These are phyloP conservation scores for Microbotryomycetes sp. DNA, from an alignment of 1,284 basidiomycete genomes.

Conservation along the genomic window DNA sequence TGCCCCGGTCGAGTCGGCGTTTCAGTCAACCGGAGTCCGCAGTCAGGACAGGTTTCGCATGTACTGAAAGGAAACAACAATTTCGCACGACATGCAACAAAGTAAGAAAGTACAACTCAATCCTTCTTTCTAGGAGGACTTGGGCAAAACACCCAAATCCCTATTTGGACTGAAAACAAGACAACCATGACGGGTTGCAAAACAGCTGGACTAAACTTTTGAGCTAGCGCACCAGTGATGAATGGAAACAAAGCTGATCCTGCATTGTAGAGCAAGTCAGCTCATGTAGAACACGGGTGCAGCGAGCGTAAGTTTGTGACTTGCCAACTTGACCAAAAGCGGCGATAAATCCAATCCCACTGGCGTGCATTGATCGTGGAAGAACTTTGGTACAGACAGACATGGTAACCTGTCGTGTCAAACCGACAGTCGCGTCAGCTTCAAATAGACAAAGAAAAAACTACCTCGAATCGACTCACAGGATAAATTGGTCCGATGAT, in stretches of 20 bases:
- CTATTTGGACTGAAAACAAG: constrained; percentile 22
- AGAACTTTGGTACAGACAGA: constrained; percentile 12
- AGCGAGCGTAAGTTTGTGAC: no score
- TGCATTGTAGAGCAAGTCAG: not conserved
- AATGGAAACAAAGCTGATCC: constrained; percentile 26
- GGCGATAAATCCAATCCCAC: constrained; percentile 21
- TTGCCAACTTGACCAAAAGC: constrained; percentile 14
- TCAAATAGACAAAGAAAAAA: not conserved
- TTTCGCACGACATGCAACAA: not conserved
- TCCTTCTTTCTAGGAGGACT: constrained; percentile 12
- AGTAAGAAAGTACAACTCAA: not conserved
- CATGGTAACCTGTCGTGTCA: constrained; percentile 5
- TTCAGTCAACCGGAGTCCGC: no score
- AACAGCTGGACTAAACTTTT: constrained; percentile 7
- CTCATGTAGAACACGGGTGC: not conserved
- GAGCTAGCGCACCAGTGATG: constrained; percentile 23
- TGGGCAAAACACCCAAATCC: constrained; percentile 8
- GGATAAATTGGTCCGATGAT: constrained; percentile 4
- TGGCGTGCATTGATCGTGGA: constrained; percentile 6
- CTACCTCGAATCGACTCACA: not conserved
- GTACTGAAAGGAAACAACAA: no score
- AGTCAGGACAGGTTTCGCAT: no score
- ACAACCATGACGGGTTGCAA: constrained; percentile 28
- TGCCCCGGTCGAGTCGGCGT: no score
- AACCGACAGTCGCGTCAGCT: not conserved